Evolutionary conservation across 345 rosid genomes (phyloP), one percentile per base, ranked within the genome.

Genomic region (Populus nigra): DNA sequence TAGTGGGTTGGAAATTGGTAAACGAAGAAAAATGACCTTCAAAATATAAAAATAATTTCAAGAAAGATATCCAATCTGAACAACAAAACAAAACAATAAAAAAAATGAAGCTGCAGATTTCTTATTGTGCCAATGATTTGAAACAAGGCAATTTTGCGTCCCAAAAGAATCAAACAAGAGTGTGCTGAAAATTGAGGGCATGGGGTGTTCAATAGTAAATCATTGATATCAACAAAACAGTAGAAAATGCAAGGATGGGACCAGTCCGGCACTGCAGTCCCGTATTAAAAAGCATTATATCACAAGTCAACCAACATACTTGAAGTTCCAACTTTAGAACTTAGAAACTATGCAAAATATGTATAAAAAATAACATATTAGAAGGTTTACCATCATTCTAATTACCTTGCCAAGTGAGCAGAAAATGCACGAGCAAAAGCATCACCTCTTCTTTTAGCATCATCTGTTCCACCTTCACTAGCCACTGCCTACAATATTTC

Each of bases 391-490:
- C 59, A 53, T 20, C 2, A 53, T 53, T 53, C 59, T 25, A 72
- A 57, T 74, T 83, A 96, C 99, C 99, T 90, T 59, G 97, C 97
- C 88, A 96, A 86, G 86, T 96, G 99, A 82, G 99, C 99, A 80
- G 99, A 93, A 87, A 96, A 96, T 57, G 98, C 99, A 87, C 93
- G 91, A 76, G 98, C 98, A 84, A 96, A 96, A 78, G 99, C 99
- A 81, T 96, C 98, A 50, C 99, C 99, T 72, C 99, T 91, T 86
- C 97, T 89, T 86, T 90, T 92, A 23, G 97, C 98, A 86, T 96
- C 98, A 70, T 93, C 99, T 4, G 93, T 93, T 81, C 98, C 97
- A 35, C 99, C 99, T 89, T 93, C 99, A 87, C 99, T 96, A 83
- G 99, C 98, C 81, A 93, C 99, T 49, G 99, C 99, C 99, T 96